phyloP scores from a whole-genome alignment of 2,329 filamentous ascomycete species.

The Apiospora phragmitis region DNA sequence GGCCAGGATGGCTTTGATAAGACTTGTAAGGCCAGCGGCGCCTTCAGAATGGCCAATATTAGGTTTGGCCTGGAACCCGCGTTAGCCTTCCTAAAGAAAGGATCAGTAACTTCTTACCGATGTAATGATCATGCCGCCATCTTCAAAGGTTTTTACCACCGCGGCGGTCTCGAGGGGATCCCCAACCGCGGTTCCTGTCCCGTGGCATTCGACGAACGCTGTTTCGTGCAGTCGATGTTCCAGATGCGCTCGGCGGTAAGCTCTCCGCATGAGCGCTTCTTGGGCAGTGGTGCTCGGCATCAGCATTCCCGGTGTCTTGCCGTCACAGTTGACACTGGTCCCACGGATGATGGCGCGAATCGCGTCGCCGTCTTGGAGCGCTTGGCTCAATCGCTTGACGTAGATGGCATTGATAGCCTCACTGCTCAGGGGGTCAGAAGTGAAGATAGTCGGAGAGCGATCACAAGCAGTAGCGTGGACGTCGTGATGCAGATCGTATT shows the following conservation, averaged over 20 bases:
- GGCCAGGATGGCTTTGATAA: constrained; percentile 24
- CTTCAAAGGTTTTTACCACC: constrained; percentile 19
- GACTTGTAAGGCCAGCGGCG: constrained; percentile 24
- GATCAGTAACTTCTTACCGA: constrained; percentile 18
- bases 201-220: constrained; percentile 29
- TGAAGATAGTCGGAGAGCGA: too few relatives aligned
- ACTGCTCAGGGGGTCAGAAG: too few relatives aligned
- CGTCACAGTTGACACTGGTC: not conserved
- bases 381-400: not conserved
- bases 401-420: not conserved
- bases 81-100: not conserved
- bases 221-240: too few relatives aligned
- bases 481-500: too few relatives aligned
- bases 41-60: constrained; percentile 32
- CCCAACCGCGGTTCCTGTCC: constrained; percentile 22
- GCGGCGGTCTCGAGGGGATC: constrained; percentile 14
- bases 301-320: not conserved
- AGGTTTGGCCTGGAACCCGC: constrained; percentile 15
- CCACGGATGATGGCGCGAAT: not conserved
- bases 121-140: constrained; percentile 16
- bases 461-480: too few relatives aligned
- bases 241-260: constrained; percentile 19
- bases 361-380: not conserved
- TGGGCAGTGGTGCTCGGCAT: not conserved
- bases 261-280: not conserved